Evolutionary conservation across 1,284 basidiomycete species (phyloP).

Genomic region (Cutaneotrichosporon dermatis): DNA sequence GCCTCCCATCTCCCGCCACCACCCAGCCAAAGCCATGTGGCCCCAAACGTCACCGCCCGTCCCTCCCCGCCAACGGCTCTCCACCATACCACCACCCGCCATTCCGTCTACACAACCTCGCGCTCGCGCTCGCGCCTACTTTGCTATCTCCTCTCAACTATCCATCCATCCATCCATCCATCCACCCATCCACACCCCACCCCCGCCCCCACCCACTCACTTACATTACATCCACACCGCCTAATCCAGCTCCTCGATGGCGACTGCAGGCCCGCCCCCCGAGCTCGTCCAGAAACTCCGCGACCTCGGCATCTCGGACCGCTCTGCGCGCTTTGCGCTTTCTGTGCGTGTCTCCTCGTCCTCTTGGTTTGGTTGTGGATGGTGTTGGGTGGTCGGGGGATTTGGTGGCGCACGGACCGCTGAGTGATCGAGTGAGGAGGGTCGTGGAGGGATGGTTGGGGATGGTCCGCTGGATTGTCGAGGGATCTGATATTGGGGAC

Average conservation of each 20-base stretch:
- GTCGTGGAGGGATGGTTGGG: too few relatives aligned
- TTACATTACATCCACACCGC: neutral
- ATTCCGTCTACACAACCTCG: too few relatives aligned
- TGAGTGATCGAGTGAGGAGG: too few relatives aligned
- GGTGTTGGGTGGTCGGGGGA: too few relatives aligned
- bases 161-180: neutral
- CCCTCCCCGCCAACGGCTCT: too few relatives aligned
- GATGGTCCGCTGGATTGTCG: neutral
- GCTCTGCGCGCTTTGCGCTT: constrained; percentile 41
- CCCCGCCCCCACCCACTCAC: neutral
- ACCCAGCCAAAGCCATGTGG: too few relatives aligned
- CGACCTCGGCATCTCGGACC: constrained; percentile 40
- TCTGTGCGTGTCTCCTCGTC: constrained; percentile 23
- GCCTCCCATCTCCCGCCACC: too few relatives aligned
- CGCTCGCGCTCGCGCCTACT: too few relatives aligned
- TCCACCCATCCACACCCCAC: too few relatives aligned
- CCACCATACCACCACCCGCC: too few relatives aligned
- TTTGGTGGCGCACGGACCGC: too few relatives aligned
- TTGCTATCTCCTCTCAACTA: neutral
- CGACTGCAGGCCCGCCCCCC: neutral
- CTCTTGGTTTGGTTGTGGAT: neutral
- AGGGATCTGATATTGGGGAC: neutral
- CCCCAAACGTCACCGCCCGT: too few relatives aligned
- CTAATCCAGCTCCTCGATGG: neutral
- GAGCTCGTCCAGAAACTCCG: constrained; percentile 38